Base-by-base conservation (phyloP, 768 basidiomycete genomes). In the Kwoniella shandongensis region DNA sequence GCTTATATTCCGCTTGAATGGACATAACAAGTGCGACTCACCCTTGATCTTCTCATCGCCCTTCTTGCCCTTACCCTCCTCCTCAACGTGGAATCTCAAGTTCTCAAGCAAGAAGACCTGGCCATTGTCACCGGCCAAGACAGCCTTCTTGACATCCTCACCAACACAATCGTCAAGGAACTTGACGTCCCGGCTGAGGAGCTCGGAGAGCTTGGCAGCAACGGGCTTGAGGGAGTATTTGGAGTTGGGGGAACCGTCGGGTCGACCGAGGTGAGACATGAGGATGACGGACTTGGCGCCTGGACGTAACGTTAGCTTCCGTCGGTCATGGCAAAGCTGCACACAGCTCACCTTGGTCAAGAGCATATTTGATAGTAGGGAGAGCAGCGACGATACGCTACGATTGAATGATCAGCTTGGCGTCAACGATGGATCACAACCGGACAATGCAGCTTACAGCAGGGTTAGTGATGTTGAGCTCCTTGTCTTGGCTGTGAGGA, bases 201-300 rank as follows among this genome's bases (percentile, higher is more conserved):
- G 86, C 66, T 83, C 83, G 70, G 87, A 84, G 29, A 96, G 82
- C 77, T 93, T 89, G 56, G 78, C 77, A 42, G 92, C 72, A 63
- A 98, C 86, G 39, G 91, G 90, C 76, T 83, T 86, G 57, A 99
- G 84, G 6, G 91, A 90, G 81, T 89, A 94, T 73, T 97, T 97
- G 47, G 81, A 81, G 72, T 86, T 86, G 53, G 85, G 85, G 69
- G 89, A 88, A 67, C 94, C 94, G 78, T 98, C 91, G 10, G 94
- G 94, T 63, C 94, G 89, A 22, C 94, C 96, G 54, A 99, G 85
- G 78, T 99, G 94, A 72, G 94, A 97, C 92, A 97, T 96, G 73
- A 98, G 85, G 66, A 90, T 83, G 73, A 97, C 87, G 55, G 83
- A 81, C 56, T 84, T 82, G 58, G 93, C 91, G 32, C 73, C 70